Base-by-base conservation (phyloP, 306 rosid species). In the Quercus rubra region DNA sequence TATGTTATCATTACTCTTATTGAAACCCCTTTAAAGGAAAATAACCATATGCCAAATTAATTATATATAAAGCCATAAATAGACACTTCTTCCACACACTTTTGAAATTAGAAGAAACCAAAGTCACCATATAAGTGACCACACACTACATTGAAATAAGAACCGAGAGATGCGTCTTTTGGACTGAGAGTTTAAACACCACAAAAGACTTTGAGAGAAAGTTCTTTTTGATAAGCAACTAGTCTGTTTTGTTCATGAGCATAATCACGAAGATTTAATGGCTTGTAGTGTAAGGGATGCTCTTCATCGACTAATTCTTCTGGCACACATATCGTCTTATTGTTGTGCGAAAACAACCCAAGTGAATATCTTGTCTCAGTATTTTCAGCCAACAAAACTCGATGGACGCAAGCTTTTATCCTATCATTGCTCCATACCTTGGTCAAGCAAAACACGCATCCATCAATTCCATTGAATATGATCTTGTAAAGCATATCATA, bases 401-500 rank as follows among this genome's bases (percentile, higher is more conserved):
- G 11, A 25, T 74, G 83, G 17, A 14, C 4, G 12, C 83, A 63
- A 19, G 74, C 46, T 73, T 35, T 21, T 21, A 80, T 63, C 19
- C 70, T 73, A 38, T 80, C 74, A 7, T 80, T 80, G 74, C 78
- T 80, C 78, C 74, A 80, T 18, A 33, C 72, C 27, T 67, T 3
- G 23, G 1, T 35, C 15, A 67, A 9, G 0, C 9, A 9, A 55
- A 52, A 27, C 20, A 73, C 28, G 11, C 46, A 55, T 56, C 23
- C 14, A 10, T 46, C 52, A 46, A 46, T 46, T 46, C 52, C 52
- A 46, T 46, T 46, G 4, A 13, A 49, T 49, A 49, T 3, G 4
- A 49, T 12, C 54, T 49, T 49, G 54, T 49, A 49, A 49, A 49
- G 54, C 54, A 49, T 10, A 49, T 10, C 15, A 49, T 11, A 49